Conservation (phyloP, 2,329 filamentous ascomycete species). For the Paecilomyces dactylethromorphus region DNA sequence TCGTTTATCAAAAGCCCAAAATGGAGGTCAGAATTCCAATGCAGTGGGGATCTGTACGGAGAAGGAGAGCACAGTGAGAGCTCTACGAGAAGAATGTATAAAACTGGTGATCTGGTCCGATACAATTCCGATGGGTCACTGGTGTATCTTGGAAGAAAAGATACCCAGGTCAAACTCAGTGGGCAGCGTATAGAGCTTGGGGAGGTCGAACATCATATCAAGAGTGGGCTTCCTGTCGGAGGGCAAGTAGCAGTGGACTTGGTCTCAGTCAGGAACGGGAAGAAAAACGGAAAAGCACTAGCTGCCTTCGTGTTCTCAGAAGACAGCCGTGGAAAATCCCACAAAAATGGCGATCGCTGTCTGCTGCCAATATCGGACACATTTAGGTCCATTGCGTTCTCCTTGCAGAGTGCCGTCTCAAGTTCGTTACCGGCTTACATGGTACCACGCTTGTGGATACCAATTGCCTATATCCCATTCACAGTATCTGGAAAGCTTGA, state of each 20-base stretch:
- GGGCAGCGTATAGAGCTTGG: conserved; percentile 56
- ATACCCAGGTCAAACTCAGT: conserved; percentile 55
- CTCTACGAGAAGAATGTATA: conserved; percentile 11
- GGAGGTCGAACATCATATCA: conserved; percentile 34
- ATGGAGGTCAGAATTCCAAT: conserved; percentile 8
- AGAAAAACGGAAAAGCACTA: neutral
- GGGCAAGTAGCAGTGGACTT: conserved; percentile 13
- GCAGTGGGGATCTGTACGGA: neutral
- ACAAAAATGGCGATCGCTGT: neutral
- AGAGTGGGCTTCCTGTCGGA: conserved; percentile 7
- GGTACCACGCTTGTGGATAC: conserved; percentile 29
- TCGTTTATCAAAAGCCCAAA: conserved; percentile 14
- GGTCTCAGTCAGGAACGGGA: conserved; percentile 4
- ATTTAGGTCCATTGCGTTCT: neutral
- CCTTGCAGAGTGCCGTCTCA: conserved; percentile 15
- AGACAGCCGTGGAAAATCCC: neutral
- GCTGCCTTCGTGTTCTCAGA: conserved; percentile 16
- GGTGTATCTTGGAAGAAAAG: conserved; percentile 38
- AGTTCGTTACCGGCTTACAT: conserved; percentile 22
- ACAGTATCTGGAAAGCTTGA: conserved; percentile 27
- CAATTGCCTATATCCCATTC: conserved; percentile 24
- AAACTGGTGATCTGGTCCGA: conserved; percentile 19
- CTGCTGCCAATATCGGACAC: conserved; percentile 3
- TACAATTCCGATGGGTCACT: conserved; percentile 14
- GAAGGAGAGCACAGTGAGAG: neutral